A percentile compares a stretch with the other conserved stretches of the same genome.
These are phyloP conservation scores for Diaporthe citriasiana DNA, from an alignment of 2,329 filamentous ascomycete species.

Conservation along the genomic window DNA sequence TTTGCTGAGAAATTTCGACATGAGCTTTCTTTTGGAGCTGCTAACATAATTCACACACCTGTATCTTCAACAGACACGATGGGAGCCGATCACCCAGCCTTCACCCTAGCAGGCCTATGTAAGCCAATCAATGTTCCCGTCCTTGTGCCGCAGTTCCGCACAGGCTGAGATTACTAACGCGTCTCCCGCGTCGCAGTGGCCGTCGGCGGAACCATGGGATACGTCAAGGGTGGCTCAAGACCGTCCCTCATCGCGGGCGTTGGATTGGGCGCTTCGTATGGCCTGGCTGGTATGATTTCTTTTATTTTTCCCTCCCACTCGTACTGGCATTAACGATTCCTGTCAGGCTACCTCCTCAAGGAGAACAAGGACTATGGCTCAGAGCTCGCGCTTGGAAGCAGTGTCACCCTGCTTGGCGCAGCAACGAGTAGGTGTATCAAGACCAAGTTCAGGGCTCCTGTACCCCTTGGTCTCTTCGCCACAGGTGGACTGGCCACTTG, in stretches of 20 bases:
- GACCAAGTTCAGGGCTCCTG: conserved; percentile 54
- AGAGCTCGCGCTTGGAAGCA: conserved; percentile 58
- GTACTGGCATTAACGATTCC: background rate
- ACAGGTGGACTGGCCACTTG: conserved; percentile 54
- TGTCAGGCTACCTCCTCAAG: conserved; percentile 57
- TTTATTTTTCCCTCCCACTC: no score
- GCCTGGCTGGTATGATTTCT: conserved; percentile 47
- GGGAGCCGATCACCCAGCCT: conserved; percentile 56
- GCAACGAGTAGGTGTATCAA: conserved; percentile 56
- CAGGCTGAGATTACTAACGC: background rate
- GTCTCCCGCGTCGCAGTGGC: conserved; percentile 48
- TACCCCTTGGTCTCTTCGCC: conserved; percentile 53
- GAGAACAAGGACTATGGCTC: conserved; percentile 59
- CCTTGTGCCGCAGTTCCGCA: background rate
- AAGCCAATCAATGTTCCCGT: conserved; percentile 43
- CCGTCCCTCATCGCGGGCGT: conserved; percentile 53
- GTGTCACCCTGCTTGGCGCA: conserved; percentile 54
- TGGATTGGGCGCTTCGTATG: conserved; percentile 52
- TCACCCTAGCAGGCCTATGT: conserved; percentile 57
- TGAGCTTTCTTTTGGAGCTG: background rate
- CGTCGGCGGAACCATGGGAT: conserved; percentile 52
- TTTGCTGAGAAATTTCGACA: background rate
- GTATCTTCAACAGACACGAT: conserved; percentile 11
- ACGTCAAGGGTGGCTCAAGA: conserved; percentile 49
- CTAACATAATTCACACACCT: background rate